phyloP scores from a whole-genome alignment of 148 eudicot species.

The Nyssa sinensis region DNA sequence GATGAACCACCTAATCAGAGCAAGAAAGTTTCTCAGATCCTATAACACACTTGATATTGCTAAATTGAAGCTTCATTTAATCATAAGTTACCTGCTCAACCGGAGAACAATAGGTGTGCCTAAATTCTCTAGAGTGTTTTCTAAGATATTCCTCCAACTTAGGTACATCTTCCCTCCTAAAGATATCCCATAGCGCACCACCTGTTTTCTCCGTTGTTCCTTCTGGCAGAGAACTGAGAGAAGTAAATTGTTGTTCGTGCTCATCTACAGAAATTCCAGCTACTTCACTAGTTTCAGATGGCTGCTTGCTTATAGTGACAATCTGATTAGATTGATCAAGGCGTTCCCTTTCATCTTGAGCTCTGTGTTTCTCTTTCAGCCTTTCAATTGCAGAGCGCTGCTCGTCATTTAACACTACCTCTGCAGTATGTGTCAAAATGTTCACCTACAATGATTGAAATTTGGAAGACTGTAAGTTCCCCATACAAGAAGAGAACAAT shows the following conservation, averaged over 20 bases:
- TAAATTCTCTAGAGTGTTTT: conserved; percentile 47
- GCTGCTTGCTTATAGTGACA: background rate
- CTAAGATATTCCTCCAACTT: conserved; percentile 42
- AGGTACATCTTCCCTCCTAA: conserved; percentile 81
- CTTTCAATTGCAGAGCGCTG: conserved; percentile 49
- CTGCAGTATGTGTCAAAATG: conserved; percentile 74
- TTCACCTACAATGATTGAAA: conserved; percentile 60
- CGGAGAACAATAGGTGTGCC: conserved; percentile 65
- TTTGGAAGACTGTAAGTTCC: background rate
- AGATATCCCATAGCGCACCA: conserved; percentile 94
- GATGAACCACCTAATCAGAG: conserved; percentile 64
- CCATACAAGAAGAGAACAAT: background rate
- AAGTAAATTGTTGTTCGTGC: background rate
- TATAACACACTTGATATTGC: background rate
- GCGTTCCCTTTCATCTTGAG: conserved; percentile 65
- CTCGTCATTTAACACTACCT: conserved; percentile 41
- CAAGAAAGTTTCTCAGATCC: conserved; percentile 10
- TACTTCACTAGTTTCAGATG: conserved; percentile 6
- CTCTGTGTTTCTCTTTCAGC: conserved; percentile 62
- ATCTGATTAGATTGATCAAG: background rate
- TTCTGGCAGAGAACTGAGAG: background rate
- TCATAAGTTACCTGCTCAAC: conserved; percentile 63
- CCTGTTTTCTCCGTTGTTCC: conserved; percentile 25
- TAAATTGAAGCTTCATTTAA: conserved; percentile 3
- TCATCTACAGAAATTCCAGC: background rate